Evolutionary conservation across 129 eudicot genomes (phyloP).

Genomic region (Apium graveolens): DNA sequence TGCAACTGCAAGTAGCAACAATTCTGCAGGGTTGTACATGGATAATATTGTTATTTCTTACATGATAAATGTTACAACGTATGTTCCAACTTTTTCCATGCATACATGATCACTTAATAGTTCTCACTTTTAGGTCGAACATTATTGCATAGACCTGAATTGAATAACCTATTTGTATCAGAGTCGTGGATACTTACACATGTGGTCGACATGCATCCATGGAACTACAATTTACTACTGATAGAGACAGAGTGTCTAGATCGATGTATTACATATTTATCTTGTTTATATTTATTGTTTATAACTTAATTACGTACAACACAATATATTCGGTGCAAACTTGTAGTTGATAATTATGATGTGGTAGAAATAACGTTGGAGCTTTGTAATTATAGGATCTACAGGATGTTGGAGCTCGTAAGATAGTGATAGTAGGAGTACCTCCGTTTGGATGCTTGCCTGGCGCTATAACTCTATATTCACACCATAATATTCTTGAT

Average conservation of each 20-base stretch:
- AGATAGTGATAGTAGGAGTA: conserved; percentile 39
- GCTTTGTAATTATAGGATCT: conserved; percentile 17
- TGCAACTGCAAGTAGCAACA: no score
- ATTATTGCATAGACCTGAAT: background rate
- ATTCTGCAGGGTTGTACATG: no score
- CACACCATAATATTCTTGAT: background rate
- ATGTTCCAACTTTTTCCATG: background rate
- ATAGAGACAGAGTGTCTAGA: background rate
- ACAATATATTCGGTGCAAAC: no score
- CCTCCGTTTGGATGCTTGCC: conserved; percentile 61
- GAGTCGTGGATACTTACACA: background rate
- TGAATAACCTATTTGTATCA: background rate
- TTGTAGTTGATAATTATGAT: no score
- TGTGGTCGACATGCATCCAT: background rate
- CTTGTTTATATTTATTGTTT: no score
- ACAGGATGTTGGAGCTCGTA: conserved; percentile 28
- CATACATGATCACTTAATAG: background rate
- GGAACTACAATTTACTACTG: background rate
- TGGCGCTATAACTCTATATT: conserved; percentile 17
- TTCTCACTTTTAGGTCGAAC: background rate
- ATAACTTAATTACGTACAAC: no score
- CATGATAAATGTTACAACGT: no score
- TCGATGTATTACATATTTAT: no score
- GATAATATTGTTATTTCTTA: no score
- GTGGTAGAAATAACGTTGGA: no score